Evolutionary conservation across 169 alveolate genomes (phyloP).

Genomic region (Plasmodium yoelii): DNA sequence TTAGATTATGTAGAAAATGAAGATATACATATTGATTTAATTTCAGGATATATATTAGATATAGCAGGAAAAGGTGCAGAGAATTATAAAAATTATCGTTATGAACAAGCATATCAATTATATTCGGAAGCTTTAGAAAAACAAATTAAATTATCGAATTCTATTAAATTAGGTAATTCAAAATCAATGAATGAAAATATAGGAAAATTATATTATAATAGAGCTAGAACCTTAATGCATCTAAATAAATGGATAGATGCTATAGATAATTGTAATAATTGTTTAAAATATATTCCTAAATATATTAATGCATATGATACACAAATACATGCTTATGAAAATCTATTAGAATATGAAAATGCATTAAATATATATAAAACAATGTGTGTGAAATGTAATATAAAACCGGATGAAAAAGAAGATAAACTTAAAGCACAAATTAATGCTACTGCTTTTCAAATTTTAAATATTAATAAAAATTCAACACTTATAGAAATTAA

Average conservation of each 20-base stretch:
- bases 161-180: conserved; percentile 12
- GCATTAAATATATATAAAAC: conserved; percentile 76
- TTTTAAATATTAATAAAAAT: conserved; percentile 76
- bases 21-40: conserved; percentile 74
- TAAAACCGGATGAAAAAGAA: conserved; percentile 80
- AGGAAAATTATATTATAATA: conserved; percentile 84
- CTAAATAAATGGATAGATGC: conserved; percentile 83
- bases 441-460: conserved; percentile 84
- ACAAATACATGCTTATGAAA: conserved; percentile 82
- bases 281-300: conserved; percentile 82
- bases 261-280: conserved; percentile 82
- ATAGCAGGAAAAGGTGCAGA: conserved; percentile 84
- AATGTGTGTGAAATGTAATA: conserved; percentile 82
- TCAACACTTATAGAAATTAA: conserved; percentile 80
- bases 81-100: conserved; percentile 76
- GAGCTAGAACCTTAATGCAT: conserved; percentile 85
- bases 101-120: conserved; percentile 76
- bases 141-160: conserved; percentile 72
- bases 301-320: conserved; percentile 85
- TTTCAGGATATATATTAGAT: conserved; percentile 77
- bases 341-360: conserved; percentile 83
- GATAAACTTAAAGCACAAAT: conserved; percentile 77
- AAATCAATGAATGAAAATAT: conserved; percentile 78
- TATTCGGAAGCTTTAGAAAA: conserved; percentile 82
- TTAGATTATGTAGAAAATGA: conserved; percentile 77